These are phyloP conservation scores for Nicotiana otophora DNA, from an alignment of 257 asterid genomes.

Conservation along the genomic window DNA sequence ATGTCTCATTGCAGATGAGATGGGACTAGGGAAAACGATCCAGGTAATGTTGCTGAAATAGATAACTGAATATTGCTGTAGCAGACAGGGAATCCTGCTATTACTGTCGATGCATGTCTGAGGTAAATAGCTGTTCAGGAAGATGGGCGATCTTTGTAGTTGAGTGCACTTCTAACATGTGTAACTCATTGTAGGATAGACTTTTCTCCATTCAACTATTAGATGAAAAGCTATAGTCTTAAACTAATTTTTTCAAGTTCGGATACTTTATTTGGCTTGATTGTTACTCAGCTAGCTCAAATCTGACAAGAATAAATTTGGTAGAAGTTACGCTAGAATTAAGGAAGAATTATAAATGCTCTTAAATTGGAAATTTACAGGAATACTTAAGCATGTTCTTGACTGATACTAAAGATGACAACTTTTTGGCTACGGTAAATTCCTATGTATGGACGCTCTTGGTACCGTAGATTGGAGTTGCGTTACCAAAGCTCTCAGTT, in stretches of 20 bases:
- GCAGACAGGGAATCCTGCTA: not conserved
- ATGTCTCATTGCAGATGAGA: conserved; percentile 96
- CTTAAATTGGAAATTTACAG: not conserved
- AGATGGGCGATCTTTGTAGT: not conserved
- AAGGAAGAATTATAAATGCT: not conserved
- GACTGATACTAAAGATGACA: not conserved
- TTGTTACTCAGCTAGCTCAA: too few species aligned
- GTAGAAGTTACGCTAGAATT: not conserved
- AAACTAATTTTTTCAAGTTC: not conserved
- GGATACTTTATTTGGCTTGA: conserved; percentile 1
- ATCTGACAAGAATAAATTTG: not conserved
- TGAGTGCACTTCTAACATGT: not conserved
- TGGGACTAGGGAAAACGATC: conserved; percentile 97
- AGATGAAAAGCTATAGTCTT: not conserved
- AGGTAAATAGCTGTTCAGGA: conserved; percentile 3
- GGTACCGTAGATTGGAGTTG: not conserved
- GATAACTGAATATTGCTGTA: not conserved
- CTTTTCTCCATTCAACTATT: not conserved
- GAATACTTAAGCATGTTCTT: not conserved
- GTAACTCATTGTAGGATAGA: not conserved
- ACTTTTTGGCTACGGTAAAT: not conserved
- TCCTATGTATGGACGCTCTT: not conserved
- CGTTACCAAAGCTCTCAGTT: not conserved
- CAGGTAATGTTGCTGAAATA: conserved; percentile 44
- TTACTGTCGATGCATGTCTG: not conserved